Evolutionary conservation across 108 stramenopile species (phyloP).

Genomic region (Pelagomonas calceolata): DNA sequence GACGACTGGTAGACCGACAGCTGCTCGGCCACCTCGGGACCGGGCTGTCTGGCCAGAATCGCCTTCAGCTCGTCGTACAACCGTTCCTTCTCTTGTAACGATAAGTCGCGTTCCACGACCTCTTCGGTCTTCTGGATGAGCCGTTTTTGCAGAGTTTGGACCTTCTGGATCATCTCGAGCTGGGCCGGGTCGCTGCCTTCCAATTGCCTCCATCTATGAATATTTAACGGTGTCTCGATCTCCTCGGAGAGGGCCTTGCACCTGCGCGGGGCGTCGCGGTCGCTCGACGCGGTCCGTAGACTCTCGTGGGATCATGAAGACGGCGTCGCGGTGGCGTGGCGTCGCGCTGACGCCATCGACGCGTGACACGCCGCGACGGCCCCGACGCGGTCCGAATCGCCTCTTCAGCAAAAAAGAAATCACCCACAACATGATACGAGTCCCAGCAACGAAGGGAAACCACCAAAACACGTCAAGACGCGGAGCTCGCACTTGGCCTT

Average conservation of each 20-base stretch:
- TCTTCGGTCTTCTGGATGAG: slow-evolving; percentile 67
- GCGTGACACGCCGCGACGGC: no score
- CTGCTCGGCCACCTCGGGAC: slow-evolving; percentile 68
- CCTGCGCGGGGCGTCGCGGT: no score
- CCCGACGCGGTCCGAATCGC: no score
- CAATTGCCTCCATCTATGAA: slow-evolving; percentile 71
- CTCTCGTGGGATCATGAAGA: no score
- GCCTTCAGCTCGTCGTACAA: slow-evolving; percentile 59
- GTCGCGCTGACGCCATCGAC: no score
- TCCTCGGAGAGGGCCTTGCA: slow-evolving; percentile 58
- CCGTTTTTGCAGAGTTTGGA: slow-evolving; percentile 57
- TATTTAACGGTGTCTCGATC: slow-evolving; percentile 74
- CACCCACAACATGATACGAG: no score
- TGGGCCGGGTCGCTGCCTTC: slow-evolving; percentile 67
- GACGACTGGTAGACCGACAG: slow-evolving; percentile 54
- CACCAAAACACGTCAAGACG: no score
- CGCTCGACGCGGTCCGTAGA: slow-evolving; percentile 32
- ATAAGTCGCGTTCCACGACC: slow-evolving; percentile 57
- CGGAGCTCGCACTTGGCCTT: slow-evolving; percentile 74
- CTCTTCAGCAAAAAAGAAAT: no score
- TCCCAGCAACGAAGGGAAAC: no score
- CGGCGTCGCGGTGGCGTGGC: no score
- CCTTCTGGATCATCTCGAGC: slow-evolving; percentile 77
- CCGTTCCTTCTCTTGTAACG: slow-evolving; percentile 66
- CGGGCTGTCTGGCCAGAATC: slow-evolving; percentile 57